Evolutionary conservation across 331 rosid species (phyloP), one percentile per base, ranked within the genome.

Genomic region (Malus hybrid): DNA sequence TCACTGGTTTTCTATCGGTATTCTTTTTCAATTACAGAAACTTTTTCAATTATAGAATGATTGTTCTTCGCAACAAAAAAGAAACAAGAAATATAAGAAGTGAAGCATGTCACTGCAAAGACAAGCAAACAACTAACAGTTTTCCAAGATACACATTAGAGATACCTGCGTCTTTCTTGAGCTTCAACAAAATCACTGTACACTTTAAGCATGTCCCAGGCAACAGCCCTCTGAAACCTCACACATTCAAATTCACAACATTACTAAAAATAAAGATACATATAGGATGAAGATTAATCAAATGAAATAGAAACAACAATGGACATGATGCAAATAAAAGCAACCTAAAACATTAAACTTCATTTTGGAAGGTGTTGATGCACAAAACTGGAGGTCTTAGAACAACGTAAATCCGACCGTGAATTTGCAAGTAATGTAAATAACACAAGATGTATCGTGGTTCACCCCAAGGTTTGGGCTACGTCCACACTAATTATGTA

Each of bases 201-300:
- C 73, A 94, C 81, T 83, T 72, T 92, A 73, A 86, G 89, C 99
- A 94, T 94, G 90, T 94, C 97, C 99, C 97, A 92, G 60, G 97
- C 93, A 85, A 86, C 90, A 78, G 96, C 92, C 75, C 85, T 90
- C 99, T 94, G 88, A 70, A 75, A 80, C 58, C 69, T 68, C 33
- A 70, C 62, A 66, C 22, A 76, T 57, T 26, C 63, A 80, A 70
- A 29, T 52, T 22, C 52, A 68, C 44, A 46, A 65, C 28, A 73
- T 50, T 63, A 76, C 13, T 63, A 67, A 67, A 70, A 63, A 80
- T 62, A 26, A 74, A 63, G 68, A 66, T 64, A 63, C 44, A 42
- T 42, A 29, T 0, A 71, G 48, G 32, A 83, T 46, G 32, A 50
- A 63, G 69, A 81, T 34, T 7, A 72, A 75, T 79, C 76, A 63